Evolutionary conservation across 2,329 filamentous ascomycete genomes (phyloP).

Genomic region (Epichloe baconii): DNA sequence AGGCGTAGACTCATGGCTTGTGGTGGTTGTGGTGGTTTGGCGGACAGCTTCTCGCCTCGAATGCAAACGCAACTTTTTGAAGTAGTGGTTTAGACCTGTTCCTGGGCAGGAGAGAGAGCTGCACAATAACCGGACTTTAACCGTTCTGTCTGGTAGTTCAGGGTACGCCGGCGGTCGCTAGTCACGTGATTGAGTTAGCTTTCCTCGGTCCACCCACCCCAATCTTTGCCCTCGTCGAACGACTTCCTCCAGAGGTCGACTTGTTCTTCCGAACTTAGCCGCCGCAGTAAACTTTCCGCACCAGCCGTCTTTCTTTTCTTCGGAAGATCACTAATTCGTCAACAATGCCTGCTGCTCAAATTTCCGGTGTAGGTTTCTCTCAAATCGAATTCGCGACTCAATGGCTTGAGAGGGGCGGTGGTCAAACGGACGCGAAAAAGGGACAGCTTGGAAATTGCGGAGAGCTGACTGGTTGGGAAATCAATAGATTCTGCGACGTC

Average conservation of each 20-base stretch:
- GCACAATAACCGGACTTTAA: slow-evolving; percentile 11
- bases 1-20: slow-evolving; percentile 50
- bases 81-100: neutral
- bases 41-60: neutral
- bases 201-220: slow-evolving; percentile 2
- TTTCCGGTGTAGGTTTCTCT: slow-evolving; percentile 42
- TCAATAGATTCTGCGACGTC: slow-evolving; percentile 47
- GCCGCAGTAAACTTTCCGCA: neutral
- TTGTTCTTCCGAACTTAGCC: neutral
- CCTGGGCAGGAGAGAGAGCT: neutral
- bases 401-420: slow-evolving; percentile 10
- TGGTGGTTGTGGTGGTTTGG: neutral
- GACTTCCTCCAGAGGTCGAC: neutral
- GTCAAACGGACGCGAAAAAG: neutral
- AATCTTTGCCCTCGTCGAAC: slow-evolving; percentile 8
- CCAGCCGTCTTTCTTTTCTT: neutral
- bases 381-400: slow-evolving; percentile 10
- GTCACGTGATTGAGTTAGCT: neutral
- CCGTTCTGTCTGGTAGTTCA: slow-evolving; percentile 5
- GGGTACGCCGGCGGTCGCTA: too few species aligned
- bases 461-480: slow-evolving; percentile 23
- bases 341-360: slow-evolving; percentile 42
- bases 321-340: slow-evolving; percentile 7
- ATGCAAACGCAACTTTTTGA: neutral
- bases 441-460: slow-evolving; percentile 9